Percentiles rank a stretch among this genome's conserved stretches.
phyloP scores from a whole-genome alignment of 2,329 filamentous ascomycete species.

The Thielaviopsis euricoi region DNA sequence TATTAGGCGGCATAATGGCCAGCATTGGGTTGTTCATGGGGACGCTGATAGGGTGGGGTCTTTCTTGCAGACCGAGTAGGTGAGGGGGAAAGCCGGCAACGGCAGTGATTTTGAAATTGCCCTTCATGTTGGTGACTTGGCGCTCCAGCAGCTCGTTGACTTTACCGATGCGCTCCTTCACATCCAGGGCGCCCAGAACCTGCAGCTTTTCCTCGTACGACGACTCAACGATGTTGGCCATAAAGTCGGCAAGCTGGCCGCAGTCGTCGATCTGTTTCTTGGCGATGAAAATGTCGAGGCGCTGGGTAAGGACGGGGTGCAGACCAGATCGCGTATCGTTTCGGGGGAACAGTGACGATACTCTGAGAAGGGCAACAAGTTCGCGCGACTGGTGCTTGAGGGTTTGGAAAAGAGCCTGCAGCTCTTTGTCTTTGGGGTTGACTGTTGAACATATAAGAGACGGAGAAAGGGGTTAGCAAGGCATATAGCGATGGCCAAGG shows the following conservation, averaged over 20 bases:
- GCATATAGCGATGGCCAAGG: neutral
- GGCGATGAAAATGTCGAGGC: slow-evolving; percentile 74
- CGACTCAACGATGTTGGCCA: slow-evolving; percentile 81
- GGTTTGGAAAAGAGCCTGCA: slow-evolving; percentile 57
- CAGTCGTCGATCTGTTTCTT: slow-evolving; percentile 70
- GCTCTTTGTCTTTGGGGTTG: slow-evolving; percentile 33
- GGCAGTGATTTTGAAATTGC: slow-evolving; percentile 70
- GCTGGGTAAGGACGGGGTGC: slow-evolving; percentile 69
- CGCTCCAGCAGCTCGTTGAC: slow-evolving; percentile 72
- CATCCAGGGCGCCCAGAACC: slow-evolving; percentile 63
- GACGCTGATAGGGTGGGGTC: slow-evolving; percentile 18
- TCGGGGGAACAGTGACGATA: slow-evolving; percentile 70
- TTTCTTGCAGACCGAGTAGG: slow-evolving; percentile 22
- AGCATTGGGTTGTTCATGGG: slow-evolving; percentile 22
- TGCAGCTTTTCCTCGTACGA: slow-evolving; percentile 83
- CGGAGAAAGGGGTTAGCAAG: slow-evolving; percentile 5
- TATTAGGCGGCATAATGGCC: slow-evolving; percentile 12
- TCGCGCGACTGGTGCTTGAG: slow-evolving; percentile 77
- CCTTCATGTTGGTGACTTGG: slow-evolving; percentile 71
- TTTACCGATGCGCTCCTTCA: slow-evolving; percentile 61
- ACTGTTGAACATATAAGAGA: slow-evolving; percentile 11
- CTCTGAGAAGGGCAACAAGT: slow-evolving; percentile 65
- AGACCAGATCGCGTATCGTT: slow-evolving; percentile 46
- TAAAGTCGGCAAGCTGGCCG: slow-evolving; percentile 81
- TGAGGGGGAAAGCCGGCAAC: slow-evolving; percentile 52